Base-by-base conservation (phyloP, 2,329 filamentous ascomycete species). In the Hirsutella minnesotensis region DNA sequence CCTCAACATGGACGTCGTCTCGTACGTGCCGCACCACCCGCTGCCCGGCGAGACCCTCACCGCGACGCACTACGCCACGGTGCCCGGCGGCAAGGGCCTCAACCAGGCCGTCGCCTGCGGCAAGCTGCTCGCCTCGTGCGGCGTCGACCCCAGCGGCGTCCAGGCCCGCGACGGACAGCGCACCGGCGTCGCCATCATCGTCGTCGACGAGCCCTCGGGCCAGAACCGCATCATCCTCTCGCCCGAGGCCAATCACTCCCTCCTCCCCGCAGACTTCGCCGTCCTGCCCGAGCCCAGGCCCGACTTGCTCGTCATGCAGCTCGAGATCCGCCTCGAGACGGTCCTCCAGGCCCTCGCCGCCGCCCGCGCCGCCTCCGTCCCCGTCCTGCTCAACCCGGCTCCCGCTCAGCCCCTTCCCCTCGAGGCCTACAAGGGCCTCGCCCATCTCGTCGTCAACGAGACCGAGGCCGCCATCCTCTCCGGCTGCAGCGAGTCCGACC, bases 51-150 rank as follows among this genome's bases (percentile, higher is more conserved):
- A 98, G 66, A 96, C 90, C 3, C 73, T 96, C 41, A 89, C 85
- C 3, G 77, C 86, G 39, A 79, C 70, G 50, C 79, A 78, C 18
- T 94, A 94, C 66, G 74, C 74, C 56, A 86, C 82, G 30, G 88
- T 84, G 36, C 81, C 84, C 24, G 92, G 90, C 54, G 90, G 92
- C 44, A 98, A 98, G 67, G 90, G 90, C 49, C 88, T 89, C 47
- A 96, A 96, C 68, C 90, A 96, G 68, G 89, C 88, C 46, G 85
- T 95, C 44, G 87, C 88, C 20, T 88, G 83, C 64, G 85, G 82
- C 40, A 85, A 90, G 49, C 76, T 94, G 40, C 69, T 90, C 24
- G 51, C 67, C 38, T 60, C 63, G 3, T 77, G 81, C 53, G 80
- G 81, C 37, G 74, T 89, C 44, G 75, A 80, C 56, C 72, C 74